Evolutionary conservation across 305 asterid genomes (phyloP).

Genomic region (Fraxinus baroniana): DNA sequence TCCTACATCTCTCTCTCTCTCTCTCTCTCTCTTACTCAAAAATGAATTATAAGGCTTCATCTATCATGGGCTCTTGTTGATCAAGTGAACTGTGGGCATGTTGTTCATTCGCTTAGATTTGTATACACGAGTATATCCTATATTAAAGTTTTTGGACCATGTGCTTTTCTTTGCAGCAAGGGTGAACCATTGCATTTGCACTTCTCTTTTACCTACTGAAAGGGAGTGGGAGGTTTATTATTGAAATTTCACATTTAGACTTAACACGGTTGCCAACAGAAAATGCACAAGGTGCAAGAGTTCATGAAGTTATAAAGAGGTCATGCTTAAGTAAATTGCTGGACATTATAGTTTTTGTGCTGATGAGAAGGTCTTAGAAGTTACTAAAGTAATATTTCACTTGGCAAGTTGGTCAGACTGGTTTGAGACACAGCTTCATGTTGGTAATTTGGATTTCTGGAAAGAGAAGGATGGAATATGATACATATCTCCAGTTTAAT

Average conservation of each 20-base stretch:
- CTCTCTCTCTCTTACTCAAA: neutral
- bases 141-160: neutral
- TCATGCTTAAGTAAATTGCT: neutral
- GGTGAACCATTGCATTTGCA: neutral
- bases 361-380: neutral
- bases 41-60: constrained; percentile 11
- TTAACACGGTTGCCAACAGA: neutral
- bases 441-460: neutral
- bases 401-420: neutral
- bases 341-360: constrained; percentile 12
- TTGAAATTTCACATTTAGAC: neutral
- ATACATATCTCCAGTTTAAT: neutral
- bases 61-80: neutral
- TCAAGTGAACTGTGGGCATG: neutral
- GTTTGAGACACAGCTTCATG: constrained; percentile 4
- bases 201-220: neutral
- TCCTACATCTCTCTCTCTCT: too few species aligned
- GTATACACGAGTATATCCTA: neutral
- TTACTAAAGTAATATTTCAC: neutral
- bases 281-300: neutral
- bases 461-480: neutral
- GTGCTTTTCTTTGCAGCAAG: neutral
- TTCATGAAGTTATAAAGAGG: neutral
- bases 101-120: neutral
- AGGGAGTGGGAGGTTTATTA: neutral